phyloP scores from a whole-genome alignment of 2,329 filamentous ascomycete species.

The Cephalotrichum gorgonifer region DNA sequence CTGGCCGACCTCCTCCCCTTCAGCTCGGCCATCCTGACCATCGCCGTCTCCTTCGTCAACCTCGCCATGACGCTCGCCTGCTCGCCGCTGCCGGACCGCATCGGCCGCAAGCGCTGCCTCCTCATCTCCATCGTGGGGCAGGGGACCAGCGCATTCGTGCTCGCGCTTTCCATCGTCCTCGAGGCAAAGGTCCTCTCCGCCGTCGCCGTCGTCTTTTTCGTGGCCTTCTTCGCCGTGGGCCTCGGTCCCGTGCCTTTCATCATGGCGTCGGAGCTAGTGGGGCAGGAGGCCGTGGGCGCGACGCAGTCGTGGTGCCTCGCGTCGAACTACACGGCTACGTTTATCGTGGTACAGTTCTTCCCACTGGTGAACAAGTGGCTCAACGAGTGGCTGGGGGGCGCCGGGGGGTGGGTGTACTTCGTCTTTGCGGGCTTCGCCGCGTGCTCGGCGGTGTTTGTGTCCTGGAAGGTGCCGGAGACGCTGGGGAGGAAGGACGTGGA shows the following conservation, averaged over 20 bases:
- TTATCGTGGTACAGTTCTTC: slow-evolving; percentile 90
- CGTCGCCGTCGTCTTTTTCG: slow-evolving; percentile 72
- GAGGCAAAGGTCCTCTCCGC: slow-evolving; percentile 67
- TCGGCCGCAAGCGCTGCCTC: slow-evolving; percentile 80
- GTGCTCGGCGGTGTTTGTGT: slow-evolving; percentile 61
- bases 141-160: slow-evolving; percentile 63
- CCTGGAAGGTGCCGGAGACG: slow-evolving; percentile 72
- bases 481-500: slow-evolving; percentile 74
- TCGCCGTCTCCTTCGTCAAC: slow-evolving; percentile 79
- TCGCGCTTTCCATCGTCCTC: slow-evolving; percentile 72
- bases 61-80: slow-evolving; percentile 72
- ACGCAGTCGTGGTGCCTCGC: slow-evolving; percentile 82
- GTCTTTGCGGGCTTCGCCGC: slow-evolving; percentile 72
- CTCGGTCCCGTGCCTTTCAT: slow-evolving; percentile 94
- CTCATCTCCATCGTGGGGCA: slow-evolving; percentile 77
- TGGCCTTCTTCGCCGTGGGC: slow-evolving; percentile 81
- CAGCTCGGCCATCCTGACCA: slow-evolving; percentile 74
- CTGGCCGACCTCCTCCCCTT: slow-evolving; percentile 71
- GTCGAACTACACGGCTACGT: slow-evolving; percentile 84
- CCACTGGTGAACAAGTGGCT: slow-evolving; percentile 71
- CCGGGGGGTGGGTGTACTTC: slow-evolving; percentile 79
- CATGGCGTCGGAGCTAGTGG: slow-evolving; percentile 81
- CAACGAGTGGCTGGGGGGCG: slow-evolving; percentile 51
- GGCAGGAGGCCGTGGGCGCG: slow-evolving; percentile 80
- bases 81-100: slow-evolving; percentile 74